These are phyloP conservation scores for Strobilomyces confusus DNA, from an alignment of 768 basidiomycete genomes.

Conservation along the genomic window DNA sequence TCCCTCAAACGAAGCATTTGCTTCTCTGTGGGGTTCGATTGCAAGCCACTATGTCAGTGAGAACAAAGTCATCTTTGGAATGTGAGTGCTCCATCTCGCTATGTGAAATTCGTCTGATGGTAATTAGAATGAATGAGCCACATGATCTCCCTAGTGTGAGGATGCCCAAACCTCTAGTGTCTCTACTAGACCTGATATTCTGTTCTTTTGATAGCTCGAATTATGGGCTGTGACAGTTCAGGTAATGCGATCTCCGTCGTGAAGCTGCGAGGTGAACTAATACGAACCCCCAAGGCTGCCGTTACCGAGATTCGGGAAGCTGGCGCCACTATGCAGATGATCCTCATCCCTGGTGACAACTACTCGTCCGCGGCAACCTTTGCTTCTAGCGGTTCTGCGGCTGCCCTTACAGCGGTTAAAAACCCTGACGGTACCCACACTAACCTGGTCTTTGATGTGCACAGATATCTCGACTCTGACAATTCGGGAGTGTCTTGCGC, in stretches of 20 bases:
- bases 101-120: neutral
- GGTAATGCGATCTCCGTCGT: neutral
- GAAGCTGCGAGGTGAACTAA: neutral
- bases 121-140: constrained; percentile 15
- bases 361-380: constrained; percentile 6
- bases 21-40: constrained; percentile 10
- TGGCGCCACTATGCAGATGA: constrained; percentile 7
- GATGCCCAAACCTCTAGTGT: too few species aligned
- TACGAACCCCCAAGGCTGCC: neutral
- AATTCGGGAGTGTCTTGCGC: constrained; percentile 3
- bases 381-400: constrained; percentile 8
- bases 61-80: constrained; percentile 5
- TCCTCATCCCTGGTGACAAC: constrained; percentile 11
- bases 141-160: constrained; percentile 13
- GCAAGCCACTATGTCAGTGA: constrained; percentile 2
- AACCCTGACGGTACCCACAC: constrained; percentile 10
- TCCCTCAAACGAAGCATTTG: constrained; percentile 9
- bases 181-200: neutral
- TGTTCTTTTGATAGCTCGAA: neutral
- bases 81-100: neutral
- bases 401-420: constrained; percentile 1
- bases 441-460: constrained; percentile 11
- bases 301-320: constrained; percentile 14
- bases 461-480: constrained; percentile 14
- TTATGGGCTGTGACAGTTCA: constrained; percentile 10